Evolutionary conservation across 2,329 filamentous ascomycete genomes (phyloP), one percentile per base, ranked within the genome.

Genomic region (Fusarium guadeloupense): DNA sequence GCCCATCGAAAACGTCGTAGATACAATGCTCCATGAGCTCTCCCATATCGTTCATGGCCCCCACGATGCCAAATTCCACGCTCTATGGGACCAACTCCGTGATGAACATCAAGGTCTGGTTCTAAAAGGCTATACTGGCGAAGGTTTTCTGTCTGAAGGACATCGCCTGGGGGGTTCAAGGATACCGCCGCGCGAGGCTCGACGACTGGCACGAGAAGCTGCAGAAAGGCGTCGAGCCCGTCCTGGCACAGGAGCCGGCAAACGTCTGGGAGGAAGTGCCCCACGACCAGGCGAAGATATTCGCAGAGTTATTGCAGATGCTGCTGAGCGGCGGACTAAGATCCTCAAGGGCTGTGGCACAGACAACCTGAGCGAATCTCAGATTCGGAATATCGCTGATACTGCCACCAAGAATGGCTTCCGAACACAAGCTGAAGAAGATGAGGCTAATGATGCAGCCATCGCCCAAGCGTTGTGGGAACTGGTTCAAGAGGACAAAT

Each of bases 1-100:
- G 17, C 88, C 90, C 1, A 78, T 93, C 53, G 92, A 97, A 71
- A 81, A 90, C 63, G 83, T 97, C 8, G 82, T 92, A 37, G 93
- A 97, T 74, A 98, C 94, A 0, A 90, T 98, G 87, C 85, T 98
- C 17, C 94, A 98, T 73, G 94, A 98, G 80, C 85, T 98, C 4
- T 89, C 87, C n/a, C 94, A 98, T 71, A 97, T 90, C 64, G 85
- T 92, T 10, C 87, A 89, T 74, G 92, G 92, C 0, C 91, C 91
- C 2, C 94, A 98, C 73, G 87, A 97, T 71, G 83, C 81, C 40
- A 84, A 89, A 30, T 98, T 98, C 71, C 87, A 97, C 66, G 88
- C 88, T 1, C 80, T 97, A 6, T 97, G 93, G 92, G 89, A 97
- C 67, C 89, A 96, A 71, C 84, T 97, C 5, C 87, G 94, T 17